phyloP scores from a whole-genome alignment of 1,284 basidiomycete genomes.

The Macrocybe sp. region DNA sequence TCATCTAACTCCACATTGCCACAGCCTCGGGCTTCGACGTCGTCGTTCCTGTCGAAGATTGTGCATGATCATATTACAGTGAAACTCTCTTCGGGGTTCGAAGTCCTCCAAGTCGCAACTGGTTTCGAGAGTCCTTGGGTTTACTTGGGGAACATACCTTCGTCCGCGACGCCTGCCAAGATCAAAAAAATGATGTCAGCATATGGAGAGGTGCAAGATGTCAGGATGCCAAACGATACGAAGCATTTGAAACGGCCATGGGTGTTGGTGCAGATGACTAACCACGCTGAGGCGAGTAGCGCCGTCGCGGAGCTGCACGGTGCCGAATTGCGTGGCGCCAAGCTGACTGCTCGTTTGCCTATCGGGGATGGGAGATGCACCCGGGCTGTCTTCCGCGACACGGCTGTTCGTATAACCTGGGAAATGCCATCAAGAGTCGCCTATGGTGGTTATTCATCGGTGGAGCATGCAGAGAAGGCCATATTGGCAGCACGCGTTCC shows the following conservation, averaged over 20 bases:
- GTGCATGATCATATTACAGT: conserved; percentile 38
- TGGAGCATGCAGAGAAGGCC: conserved; percentile 41
- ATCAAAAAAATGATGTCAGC: conserved; percentile 24
- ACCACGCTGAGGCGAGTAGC: conserved; percentile 39
- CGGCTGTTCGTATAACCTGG: conserved; percentile 48
- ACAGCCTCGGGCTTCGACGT: not conserved
- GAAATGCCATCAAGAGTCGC: conserved; percentile 45
- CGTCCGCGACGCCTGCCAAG: conserved; percentile 18
- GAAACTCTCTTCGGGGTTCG: conserved; percentile 36
- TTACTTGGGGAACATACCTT: conserved; percentile 33
- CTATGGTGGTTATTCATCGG: conserved; percentile 53
- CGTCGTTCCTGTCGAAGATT: conserved; percentile 10
- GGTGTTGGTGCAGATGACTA: conserved; percentile 41
- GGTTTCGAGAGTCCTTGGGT: conserved; percentile 44
- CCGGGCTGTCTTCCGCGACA: conserved; percentile 38
- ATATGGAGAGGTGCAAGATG: conserved; percentile 43
- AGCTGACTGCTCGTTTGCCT: conserved; percentile 36
- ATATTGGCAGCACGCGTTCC: conserved; percentile 33
- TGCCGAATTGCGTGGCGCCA: conserved; percentile 27
- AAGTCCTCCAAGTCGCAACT: conserved; percentile 35
- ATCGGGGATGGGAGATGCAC: conserved; percentile 29
- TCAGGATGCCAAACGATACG: conserved; percentile 24
- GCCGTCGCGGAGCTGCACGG: conserved; percentile 48
- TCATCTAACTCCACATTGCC: not conserved
- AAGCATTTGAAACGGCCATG: conserved; percentile 16